Evolutionary conservation across 768 basidiomycete genomes (phyloP), one percentile per base, ranked within the genome.

Genomic region (Cyclocybe cylindracea): DNA sequence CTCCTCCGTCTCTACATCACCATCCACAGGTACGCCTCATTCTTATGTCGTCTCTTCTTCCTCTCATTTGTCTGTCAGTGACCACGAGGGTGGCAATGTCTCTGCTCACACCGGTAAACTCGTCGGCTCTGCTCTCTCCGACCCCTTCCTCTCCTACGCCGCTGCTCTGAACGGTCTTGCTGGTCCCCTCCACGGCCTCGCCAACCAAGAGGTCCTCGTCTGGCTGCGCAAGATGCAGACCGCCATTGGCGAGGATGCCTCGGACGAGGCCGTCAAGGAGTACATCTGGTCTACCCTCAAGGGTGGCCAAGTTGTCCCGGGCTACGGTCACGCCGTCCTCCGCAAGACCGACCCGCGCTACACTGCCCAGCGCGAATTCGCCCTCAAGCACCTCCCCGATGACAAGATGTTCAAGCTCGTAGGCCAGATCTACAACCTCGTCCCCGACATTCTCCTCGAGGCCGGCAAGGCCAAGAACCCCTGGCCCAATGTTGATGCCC

Each of bases 1-100:
- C 83, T 98, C 49, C 83, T 98, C 72, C 83, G 96, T 56, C 83
- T 98, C 44, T 98, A 98, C 78, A 85, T 98, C 72, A 96, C 94
- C 60, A 95, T 98, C 65, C 96, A 98, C 82, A 94, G 87, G 82
- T 85, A 44, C 41, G 57, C 45, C 39, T 31, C 39, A 18, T 18
- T 34, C 6, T 35, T 11, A 44, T 39, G 47, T 1, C 36, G 29
- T 46, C 46, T 44, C 52, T 10, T 39, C 40, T 39, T 33, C 36
- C 29, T 29, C 41, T 47, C 10, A 60, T 44, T 14, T 5, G 16
- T 7, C 42, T 1, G 19, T 44, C 39, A 88, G 89, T 67, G 96
- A 98, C 67, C 96, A 98, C 74, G 96, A 98, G 73, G 96, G 96
- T 68, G 96, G 96, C 40, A 98, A 98, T 61, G 96, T 98, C 55